Conservation (phyloP, 1,284 basidiomycete genomes). For the Malassezia restricta region DNA sequence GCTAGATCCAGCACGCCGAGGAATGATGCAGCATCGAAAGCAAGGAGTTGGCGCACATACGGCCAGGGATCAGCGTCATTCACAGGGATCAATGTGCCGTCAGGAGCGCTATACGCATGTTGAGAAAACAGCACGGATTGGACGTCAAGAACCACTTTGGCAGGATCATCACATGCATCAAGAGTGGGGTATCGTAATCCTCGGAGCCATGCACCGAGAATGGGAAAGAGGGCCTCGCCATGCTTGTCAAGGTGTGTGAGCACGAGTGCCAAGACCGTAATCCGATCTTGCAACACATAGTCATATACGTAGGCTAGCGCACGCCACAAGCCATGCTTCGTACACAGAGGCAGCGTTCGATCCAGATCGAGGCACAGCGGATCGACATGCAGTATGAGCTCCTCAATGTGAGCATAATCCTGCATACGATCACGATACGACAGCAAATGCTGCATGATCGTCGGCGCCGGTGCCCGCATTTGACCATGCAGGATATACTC, state of each 20-base stretch:
- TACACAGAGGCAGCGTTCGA: conserved; percentile 76
- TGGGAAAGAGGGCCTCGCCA: not conserved
- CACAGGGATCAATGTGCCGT: not conserved
- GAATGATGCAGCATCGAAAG: conserved; percentile 73
- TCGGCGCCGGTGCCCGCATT: conserved; percentile 62
- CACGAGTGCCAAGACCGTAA: conserved; percentile 62
- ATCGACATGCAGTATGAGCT: conserved; percentile 90
- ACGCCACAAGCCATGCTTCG: conserved; percentile 71
- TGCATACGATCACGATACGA: conserved; percentile 62
- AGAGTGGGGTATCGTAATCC: conserved; percentile 4
- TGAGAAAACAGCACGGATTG: not conserved
- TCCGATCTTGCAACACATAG: conserved; percentile 71
- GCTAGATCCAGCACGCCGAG: conserved; percentile 86
- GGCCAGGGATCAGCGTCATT: not conserved
- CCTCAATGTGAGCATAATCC: conserved; percentile 67
- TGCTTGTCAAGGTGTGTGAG: not conserved
- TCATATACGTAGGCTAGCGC: conserved; percentile 90
- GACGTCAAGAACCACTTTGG: not conserved
- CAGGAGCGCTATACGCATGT: not conserved
- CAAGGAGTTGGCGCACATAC: not conserved
- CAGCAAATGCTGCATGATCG: conserved; percentile 75
- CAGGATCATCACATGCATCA: conserved; percentile 23
- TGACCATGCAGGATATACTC: conserved; percentile 66
- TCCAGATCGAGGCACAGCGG: conserved; percentile 83
- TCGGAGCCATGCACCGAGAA: not conserved